These are phyloP conservation scores for Fraxinus angustifolia DNA, from an alignment of 305 asterid species.

Conservation along the genomic window DNA sequence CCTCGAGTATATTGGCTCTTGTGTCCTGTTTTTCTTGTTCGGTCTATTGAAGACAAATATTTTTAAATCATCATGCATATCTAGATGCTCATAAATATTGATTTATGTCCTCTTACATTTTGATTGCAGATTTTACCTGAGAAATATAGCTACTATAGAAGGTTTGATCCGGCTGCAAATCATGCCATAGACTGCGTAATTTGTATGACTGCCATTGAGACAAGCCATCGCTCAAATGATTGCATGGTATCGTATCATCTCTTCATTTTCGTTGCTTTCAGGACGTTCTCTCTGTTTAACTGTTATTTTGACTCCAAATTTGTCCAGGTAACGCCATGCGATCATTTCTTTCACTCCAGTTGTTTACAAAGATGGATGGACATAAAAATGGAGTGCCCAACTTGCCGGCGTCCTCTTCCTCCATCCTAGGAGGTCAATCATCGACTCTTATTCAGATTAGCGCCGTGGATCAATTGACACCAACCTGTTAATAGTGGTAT, in stretches of 20 bases:
- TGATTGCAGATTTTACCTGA: constrained; percentile 82
- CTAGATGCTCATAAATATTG: background rate
- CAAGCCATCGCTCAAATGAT: constrained; percentile 61
- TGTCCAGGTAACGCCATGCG: constrained; percentile 86
- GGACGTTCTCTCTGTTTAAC: background rate
- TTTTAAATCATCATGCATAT: background rate
- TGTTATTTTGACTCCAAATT: constrained; percentile 7
- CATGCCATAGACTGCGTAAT: constrained; percentile 80
- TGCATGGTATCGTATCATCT: constrained; percentile 61
- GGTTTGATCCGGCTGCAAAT: constrained; percentile 61
- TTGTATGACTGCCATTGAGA: constrained; percentile 89
- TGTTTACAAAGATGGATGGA: constrained; percentile 99
- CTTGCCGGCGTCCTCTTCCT: constrained; percentile 94
- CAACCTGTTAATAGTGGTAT: constrained; percentile 48
- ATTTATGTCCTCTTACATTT: background rate
- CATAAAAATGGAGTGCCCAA: constrained; percentile 99
- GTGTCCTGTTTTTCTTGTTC: background rate
- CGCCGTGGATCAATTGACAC: constrained; percentile 19
- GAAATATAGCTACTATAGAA: constrained; percentile 82
- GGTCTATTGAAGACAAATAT: background rate
- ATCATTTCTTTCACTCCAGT: constrained; percentile 90
- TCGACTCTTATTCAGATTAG: background rate
- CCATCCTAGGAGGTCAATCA: constrained; percentile 54
- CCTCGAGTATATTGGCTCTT: background rate
- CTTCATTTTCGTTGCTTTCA: constrained; percentile 2